Conservation (phyloP, 2,329 filamentous ascomycete genomes). For the Trichoderma brevicompactum region DNA sequence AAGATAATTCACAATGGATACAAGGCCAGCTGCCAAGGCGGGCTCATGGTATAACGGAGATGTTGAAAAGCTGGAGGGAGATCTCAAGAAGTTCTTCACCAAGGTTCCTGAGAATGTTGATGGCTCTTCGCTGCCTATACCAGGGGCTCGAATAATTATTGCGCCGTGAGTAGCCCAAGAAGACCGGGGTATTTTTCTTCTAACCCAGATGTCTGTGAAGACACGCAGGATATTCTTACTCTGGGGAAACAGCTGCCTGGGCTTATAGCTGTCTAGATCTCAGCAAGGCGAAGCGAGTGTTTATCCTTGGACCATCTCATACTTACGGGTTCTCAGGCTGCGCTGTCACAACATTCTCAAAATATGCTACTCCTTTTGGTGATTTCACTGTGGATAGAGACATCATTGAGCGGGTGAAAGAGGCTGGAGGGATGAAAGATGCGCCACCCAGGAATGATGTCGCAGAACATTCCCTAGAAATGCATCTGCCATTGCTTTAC, state of each 20-base stretch:
- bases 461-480: conserved; percentile 90
- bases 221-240: conserved; percentile 93
- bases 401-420: conserved; percentile 55
- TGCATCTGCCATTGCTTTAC: conserved; percentile 94
- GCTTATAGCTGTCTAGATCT: conserved; percentile 91
- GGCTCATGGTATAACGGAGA: conserved; percentile 80
- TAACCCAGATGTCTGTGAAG: conserved; percentile 50
- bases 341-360: conserved; percentile 72
- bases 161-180: conserved; percentile 74
- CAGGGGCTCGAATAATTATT: conserved; percentile 82
- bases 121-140: conserved; percentile 64
- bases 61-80: conserved; percentile 58
- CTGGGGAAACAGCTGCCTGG: conserved; percentile 89
- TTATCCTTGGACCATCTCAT: conserved; percentile 91
- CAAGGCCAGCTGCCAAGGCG: conserved; percentile 71
- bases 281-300: conserved; percentile 80
- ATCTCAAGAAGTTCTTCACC: conserved; percentile 77
- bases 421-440: conserved; percentile 56
- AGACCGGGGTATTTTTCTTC: not conserved
- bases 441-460: conserved; percentile 65
- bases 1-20: conserved; percentile 23
- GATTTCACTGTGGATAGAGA: conserved; percentile 66
- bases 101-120: conserved; percentile 70
- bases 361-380: conserved; percentile 77
- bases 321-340: conserved; percentile 67